Evolutionary conservation across 2,329 filamentous ascomycete genomes (phyloP).

Genomic region (Byssothecium circinans): DNA sequence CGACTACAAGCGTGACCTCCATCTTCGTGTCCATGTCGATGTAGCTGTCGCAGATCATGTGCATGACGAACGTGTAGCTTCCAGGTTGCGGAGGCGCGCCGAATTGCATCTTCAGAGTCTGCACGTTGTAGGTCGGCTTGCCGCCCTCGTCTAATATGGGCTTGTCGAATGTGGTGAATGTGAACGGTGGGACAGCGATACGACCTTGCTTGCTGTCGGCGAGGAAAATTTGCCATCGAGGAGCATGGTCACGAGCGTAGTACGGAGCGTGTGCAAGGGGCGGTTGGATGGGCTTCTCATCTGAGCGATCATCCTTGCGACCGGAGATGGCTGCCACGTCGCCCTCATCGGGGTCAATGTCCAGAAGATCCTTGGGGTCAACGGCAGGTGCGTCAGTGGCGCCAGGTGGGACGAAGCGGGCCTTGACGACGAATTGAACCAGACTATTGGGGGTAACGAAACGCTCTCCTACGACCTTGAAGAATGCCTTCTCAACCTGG

Average conservation of each 20-base stretch:
- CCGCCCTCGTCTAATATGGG: conserved; percentile 78
- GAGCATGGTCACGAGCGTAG: conserved; percentile 84
- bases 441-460: conserved; percentile 89
- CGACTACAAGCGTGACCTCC: conserved; percentile 85
- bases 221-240: conserved; percentile 92
- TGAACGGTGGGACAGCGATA: conserved; percentile 94
- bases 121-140: conserved; percentile 89
- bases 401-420: conserved; percentile 87
- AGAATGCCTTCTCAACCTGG: conserved; percentile 88
- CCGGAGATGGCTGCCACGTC: conserved; percentile 84
- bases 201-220: conserved; percentile 93
- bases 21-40: conserved; percentile 90
- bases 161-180: conserved; percentile 91
- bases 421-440: conserved; percentile 93
- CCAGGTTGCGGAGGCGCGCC: conserved; percentile 89
- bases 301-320: conserved; percentile 67
- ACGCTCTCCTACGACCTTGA: conserved; percentile 96
- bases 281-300: conserved; percentile 68
- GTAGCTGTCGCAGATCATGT: conserved; percentile 92
- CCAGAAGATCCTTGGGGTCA: conserved; percentile 78
- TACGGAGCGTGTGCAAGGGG: conserved; percentile 90
- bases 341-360: conserved; percentile 89
- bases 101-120: conserved; percentile 97
- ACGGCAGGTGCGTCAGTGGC: conserved; percentile 72
- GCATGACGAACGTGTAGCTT: conserved; percentile 92